These are phyloP conservation scores for Claviceps spartinae DNA, from an alignment of 2,329 filamentous ascomycete genomes.

Conservation along the genomic window DNA sequence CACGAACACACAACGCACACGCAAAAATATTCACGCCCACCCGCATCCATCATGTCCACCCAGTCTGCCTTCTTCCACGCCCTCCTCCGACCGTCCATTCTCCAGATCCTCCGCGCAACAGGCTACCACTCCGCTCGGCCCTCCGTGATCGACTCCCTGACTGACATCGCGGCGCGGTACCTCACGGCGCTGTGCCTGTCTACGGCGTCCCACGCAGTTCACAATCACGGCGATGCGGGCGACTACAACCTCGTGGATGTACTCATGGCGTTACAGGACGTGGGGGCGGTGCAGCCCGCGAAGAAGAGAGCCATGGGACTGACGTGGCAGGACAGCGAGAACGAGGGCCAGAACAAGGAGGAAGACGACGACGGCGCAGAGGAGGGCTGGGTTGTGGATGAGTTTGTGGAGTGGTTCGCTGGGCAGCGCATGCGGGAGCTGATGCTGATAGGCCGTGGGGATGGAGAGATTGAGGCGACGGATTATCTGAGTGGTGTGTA, in stretches of 20 bases:
- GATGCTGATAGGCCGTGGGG: conserved; percentile 62
- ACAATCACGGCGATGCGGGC: conserved; percentile 46
- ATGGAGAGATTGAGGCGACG: conserved; percentile 47
- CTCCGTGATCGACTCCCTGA: conserved; percentile 74
- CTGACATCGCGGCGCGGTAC: conserved; percentile 75
- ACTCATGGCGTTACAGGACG: conserved; percentile 72
- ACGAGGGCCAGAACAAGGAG: conserved; percentile 16
- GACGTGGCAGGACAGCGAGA: conserved; percentile 37
- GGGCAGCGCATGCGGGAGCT: conserved; percentile 69
- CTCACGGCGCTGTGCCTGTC: conserved; percentile 59
- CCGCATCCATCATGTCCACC: conserved; percentile 24
- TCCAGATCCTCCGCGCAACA: conserved; percentile 82
- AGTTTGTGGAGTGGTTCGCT: conserved; percentile 66
- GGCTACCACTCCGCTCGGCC: conserved; percentile 77
- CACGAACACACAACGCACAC: neutral
- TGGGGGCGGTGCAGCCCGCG: conserved; percentile 54
- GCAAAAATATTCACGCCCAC: too few relatives aligned
- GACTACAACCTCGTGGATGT: conserved; percentile 53
- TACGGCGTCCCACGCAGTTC: conserved; percentile 56
- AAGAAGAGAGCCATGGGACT: conserved; percentile 56
- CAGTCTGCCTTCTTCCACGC: conserved; percentile 48
- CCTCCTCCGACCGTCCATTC: conserved; percentile 71
- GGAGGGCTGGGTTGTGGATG: conserved; percentile 63
- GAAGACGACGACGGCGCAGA: conserved; percentile 56
- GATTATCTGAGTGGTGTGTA: conserved; percentile 53